Base-by-base conservation (phyloP, 1,284 basidiomycete species). In the Ustilago trichophora region DNA sequence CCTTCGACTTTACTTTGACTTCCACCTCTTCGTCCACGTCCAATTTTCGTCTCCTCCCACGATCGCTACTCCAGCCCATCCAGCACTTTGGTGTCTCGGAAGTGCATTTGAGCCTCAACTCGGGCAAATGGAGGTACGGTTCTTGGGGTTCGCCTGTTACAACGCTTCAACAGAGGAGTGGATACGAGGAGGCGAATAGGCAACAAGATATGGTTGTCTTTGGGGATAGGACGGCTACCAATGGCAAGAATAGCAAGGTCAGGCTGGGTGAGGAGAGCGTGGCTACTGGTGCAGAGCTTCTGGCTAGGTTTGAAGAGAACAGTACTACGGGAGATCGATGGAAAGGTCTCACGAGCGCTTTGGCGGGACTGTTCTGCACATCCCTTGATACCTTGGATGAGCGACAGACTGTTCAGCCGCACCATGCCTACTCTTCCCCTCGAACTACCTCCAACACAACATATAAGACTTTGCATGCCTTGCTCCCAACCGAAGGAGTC, bases 301-400 rank as follows among this genome's bases (percentile, higher is more conserved):
- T 90, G 88, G 91, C 90, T 6, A 93, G 43, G 0, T 65, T 80
- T 46, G 37, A 49, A n/a, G n/a, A 12, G 63, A 81, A 15, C 85
- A 84, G 88, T 89, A 74, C 16, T 2, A 18, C 33, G n/a, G 32
- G 36, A 3, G 50, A 56, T 21, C 31, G 37, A 18, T 98, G 94
- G 93, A 86, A 87, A 62, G 89, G 88, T 4, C 85, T 96, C 3
- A 89, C 92, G 11, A 93, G 95, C 72, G 89, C 91, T 1, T 85
- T 98, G 0, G 90, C 93, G 0, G 94, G 95, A 10, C 84, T 97
- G 10, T 98, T 98, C 83, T 98, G 96, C 75, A 91, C 94, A 3
- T 93, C 92, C 4, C 85, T 98, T 0, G 91, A 90, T 16, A 73
- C 80, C 11, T 38, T 81, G 21, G 80, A 78, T 42, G 59, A 58